These are phyloP conservation scores for Sugiyamaella americana DNA, from an alignment of 805 yeast species.

Conservation along the genomic window DNA sequence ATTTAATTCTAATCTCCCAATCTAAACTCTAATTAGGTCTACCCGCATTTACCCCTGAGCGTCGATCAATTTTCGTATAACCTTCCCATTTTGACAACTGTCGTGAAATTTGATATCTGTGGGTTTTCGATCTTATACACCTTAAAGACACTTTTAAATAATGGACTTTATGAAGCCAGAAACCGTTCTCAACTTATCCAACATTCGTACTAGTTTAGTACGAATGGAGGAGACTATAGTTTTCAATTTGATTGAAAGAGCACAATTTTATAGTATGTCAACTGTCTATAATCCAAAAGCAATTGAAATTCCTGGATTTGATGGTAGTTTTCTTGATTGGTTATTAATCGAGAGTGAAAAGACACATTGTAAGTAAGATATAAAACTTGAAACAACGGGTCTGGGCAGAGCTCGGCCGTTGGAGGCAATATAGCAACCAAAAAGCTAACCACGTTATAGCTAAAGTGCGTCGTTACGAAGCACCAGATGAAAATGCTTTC, in stretches of 20 bases:
- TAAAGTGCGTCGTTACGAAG: constrained; percentile 81
- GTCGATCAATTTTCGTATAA: not conserved
- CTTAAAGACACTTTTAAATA: too few species aligned
- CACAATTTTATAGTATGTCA: constrained; percentile 74
- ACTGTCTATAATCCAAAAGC: constrained; percentile 62
- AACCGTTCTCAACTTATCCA: constrained; percentile 69
- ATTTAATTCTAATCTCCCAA: too few species aligned
- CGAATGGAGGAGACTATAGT: constrained; percentile 97
- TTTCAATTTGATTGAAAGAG: constrained; percentile 86
- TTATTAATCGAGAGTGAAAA: constrained; percentile 67
- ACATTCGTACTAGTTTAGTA: constrained; percentile 77
- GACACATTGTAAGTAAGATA: constrained; percentile 38
- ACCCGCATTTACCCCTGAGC: not conserved
- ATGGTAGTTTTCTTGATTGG: constrained; percentile 87
- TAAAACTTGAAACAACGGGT: too few species aligned
- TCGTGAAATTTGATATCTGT: not conserved
- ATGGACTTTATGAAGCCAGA: constrained; percentile 87
- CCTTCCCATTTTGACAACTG: not conserved
- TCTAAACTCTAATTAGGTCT: not conserved
- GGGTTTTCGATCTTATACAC: too few species aligned
- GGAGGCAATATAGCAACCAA: too few species aligned
- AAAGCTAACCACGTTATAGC: constrained; percentile 31
- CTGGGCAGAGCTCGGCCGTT: too few species aligned
- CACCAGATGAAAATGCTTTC: constrained; percentile 92
- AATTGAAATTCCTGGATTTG: constrained; percentile 54